A percentile compares a stretch with the other conserved stretches of the same genome.
Evolutionary conservation across 1,284 basidiomycete species (phyloP).

Genomic region (Thecaphora thlaspeos): DNA sequence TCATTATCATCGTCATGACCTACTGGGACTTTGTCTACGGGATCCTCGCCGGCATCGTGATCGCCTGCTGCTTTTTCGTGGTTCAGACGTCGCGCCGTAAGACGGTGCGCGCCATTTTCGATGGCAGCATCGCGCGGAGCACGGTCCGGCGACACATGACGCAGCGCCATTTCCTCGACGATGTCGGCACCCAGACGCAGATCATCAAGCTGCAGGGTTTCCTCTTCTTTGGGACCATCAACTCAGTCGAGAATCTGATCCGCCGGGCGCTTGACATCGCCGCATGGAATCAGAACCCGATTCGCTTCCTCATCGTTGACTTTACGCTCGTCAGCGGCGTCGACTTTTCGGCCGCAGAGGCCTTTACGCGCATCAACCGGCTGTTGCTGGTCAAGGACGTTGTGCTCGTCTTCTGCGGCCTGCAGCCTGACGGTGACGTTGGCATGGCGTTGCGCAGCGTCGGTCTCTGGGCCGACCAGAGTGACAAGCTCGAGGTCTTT

Average conservation of each 20-base stretch:
- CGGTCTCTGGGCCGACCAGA: slow-evolving; percentile 66
- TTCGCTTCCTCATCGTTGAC: slow-evolving; percentile 68
- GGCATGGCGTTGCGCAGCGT: slow-evolving; percentile 60
- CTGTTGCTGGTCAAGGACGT: slow-evolving; percentile 75
- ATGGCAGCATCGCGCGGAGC: slow-evolving; percentile 64
- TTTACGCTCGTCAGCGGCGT: slow-evolving; percentile 81
- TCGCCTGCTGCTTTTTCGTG: slow-evolving; percentile 94
- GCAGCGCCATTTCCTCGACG: slow-evolving; percentile 83
- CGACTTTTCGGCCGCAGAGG: slow-evolving; percentile 92
- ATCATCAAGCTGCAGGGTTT: slow-evolving; percentile 85
- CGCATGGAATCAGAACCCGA: slow-evolving; percentile 74
- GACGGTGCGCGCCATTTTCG: slow-evolving; percentile 51
- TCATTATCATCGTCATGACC: slow-evolving; percentile 71
- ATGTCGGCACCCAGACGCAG: slow-evolving; percentile 87
- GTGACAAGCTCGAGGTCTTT: slow-evolving; percentile 68
- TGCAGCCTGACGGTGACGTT: slow-evolving; percentile 56
- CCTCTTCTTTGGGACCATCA: slow-evolving; percentile 94
- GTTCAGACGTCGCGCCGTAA: slow-evolving; percentile 78
- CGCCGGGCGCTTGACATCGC: slow-evolving; percentile 72
- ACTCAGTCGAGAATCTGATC: slow-evolving; percentile 76
- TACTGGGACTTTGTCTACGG: slow-evolving; percentile 76
- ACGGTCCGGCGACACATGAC: slow-evolving; percentile 85
- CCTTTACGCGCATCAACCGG: slow-evolving; percentile 86
- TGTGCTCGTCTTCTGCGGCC: slow-evolving; percentile 84
- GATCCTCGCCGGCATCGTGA: slow-evolving; percentile 84